Base-by-base conservation (phyloP, 176 grass and related monocot genomes). In the Poa annua region DNA sequence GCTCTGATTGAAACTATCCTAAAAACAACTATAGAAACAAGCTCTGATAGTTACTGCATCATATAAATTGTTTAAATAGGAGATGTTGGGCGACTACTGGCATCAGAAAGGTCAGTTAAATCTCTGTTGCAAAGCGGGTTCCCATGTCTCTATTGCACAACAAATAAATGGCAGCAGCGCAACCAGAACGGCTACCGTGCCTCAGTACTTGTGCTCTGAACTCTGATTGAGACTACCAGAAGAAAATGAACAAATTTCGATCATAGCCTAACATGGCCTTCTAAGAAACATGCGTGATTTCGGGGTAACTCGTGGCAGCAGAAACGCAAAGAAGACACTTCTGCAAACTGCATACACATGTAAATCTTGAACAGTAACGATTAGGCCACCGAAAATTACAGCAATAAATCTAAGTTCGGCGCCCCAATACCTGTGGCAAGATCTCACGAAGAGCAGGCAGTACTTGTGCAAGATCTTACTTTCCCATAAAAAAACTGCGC, bases 141-240 rank as follows among this genome's bases (percentile, higher is more conserved):
- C 81, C 81, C 77, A 0, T 80, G 7, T 84, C 49, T 33, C 36
- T 88, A 5, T 89, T 61, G 87, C 82, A 89, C 87, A 85, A 36
- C 48, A 64, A 84, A 67, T 33, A 69, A 38, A 19, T 81, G 82
- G 69, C 82, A 69, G 56, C 81, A 56, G 84, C 38, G 60, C 76
- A 66, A 80, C 11, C 60, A 67, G 44, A 57, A 75, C 15, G 25
- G 69, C 69, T 36, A 74, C 71, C 65, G 81, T 20, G 81, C 87
- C 76, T 88, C 81, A 84, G 87, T 88, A 88, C 87, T 41, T 60
- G 87, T 85, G 76, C 87, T 56, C 20, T 50, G 24, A 55, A 75
- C 5, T 11, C 9, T 20, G 48, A 8, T 72, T 8, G 8, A 53
- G 0, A 52, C 16, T 19, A 51, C 19, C 45, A 74, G 1, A 50